Evolutionary conservation across 164 flowering plant genomes (phyloP).

Genomic region (Berberis vulgaris): DNA sequence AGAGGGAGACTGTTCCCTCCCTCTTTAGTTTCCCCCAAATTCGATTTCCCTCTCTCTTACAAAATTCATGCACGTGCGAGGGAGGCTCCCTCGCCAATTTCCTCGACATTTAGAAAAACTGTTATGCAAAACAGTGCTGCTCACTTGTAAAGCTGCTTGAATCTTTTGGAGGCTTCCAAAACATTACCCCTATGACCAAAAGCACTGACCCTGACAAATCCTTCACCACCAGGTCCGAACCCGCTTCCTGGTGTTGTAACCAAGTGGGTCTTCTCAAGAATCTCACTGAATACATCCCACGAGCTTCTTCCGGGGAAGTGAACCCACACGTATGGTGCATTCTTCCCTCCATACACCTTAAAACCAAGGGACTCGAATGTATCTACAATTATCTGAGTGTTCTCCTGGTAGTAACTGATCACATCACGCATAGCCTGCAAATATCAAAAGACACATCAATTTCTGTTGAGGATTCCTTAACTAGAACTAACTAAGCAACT

Average conservation of each 20-base stretch:
- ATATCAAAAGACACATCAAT: neutral
- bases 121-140: no score
- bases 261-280: slow-evolving; percentile 86
- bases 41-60: no score
- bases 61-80: no score
- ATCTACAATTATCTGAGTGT: slow-evolving; percentile 45
- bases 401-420: slow-evolving; percentile 77
- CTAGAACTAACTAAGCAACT: neutral
- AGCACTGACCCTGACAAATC: slow-evolving; percentile 83
- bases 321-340: slow-evolving; percentile 16
- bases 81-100: no score
- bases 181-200: slow-evolving; percentile 76
- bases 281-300: slow-evolving; percentile 89
- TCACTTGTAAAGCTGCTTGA: slow-evolving; percentile 54
- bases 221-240: slow-evolving; percentile 94
- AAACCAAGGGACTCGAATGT: slow-evolving; percentile 38
- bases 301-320: slow-evolving; percentile 86
- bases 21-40: no score
- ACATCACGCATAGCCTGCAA: slow-evolving; percentile 71
- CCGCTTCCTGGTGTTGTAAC: slow-evolving; percentile 95
- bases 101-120: no score
- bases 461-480: no score
- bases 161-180: slow-evolving; percentile 71
- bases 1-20: no score
- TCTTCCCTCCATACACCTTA: slow-evolving; percentile 72